Evolutionary conservation across 2,329 filamentous ascomycete species (phyloP), one percentile per base, ranked within the genome.

Genomic region (Xylariomycetidae sp.): DNA sequence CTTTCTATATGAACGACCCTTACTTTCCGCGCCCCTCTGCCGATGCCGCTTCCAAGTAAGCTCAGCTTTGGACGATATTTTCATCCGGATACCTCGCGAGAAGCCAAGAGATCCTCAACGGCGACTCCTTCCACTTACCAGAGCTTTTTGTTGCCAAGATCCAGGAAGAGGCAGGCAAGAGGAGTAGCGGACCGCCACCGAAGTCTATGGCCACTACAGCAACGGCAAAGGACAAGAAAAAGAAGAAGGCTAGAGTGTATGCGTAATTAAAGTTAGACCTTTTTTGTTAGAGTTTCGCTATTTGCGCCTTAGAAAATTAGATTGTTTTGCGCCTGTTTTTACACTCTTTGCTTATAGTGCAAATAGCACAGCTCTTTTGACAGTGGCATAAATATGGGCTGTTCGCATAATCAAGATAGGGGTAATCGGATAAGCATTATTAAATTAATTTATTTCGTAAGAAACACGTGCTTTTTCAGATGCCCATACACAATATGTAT

Each of bases 1-100:
- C 28, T 6, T 30, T 16, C 13, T 30, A 17, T 10, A 17, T 15
- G n/a, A 30, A 30, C 17, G 28, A 30, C 17, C 28, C 28, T 6
- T 30, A 30, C 28, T 30, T 16, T 30, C 28, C 28, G 9, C 28
- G 28, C 10, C 28, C 13, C 11, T 11, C 11, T 13, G 16, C 16
- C 10, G 28, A 30, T 11, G 16, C 20, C 20, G 20, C n/a, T 8
- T 23, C 20, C 8, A 23, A 8, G n/a, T 8, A 23, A n/a, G 20
- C 20, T n/a, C 8, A 23, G 20, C 20, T 23, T n/a, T 23, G 20
- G 20, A n/a, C 20, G 8, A 23, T 8, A 23, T 23, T 23, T 23
- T 8, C n/a, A 8, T 23, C 20, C n/a, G n/a, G n/a, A 23, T 23
- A 23, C 20, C 20, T 23, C 20, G 20, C 20, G 8, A 23, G n/a